Percentiles rank a stretch among this genome's conserved stretches.
Evolutionary conservation across 305 asterid genomes (phyloP).

Genomic region (Lippia alba): DNA sequence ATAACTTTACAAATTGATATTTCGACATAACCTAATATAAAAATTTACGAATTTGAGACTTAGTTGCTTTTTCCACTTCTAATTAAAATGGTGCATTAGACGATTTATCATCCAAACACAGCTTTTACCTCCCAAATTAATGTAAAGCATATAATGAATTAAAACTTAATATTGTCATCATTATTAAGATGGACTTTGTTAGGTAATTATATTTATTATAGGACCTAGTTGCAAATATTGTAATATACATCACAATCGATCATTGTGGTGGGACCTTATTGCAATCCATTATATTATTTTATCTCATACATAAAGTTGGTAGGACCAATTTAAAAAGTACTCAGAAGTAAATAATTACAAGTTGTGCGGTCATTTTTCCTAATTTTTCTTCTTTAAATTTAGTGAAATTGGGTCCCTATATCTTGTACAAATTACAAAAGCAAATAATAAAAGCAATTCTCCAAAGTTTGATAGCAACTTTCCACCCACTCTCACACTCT

Average conservation of each 20-base stretch:
- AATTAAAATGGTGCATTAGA: too few species aligned
- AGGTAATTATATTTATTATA: background rate
- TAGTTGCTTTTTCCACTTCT: too few species aligned
- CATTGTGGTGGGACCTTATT: conserved; percentile 44
- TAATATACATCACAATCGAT: conserved; percentile 35
- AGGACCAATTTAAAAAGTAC: conserved; percentile 31
- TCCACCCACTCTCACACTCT: conserved; percentile 45
- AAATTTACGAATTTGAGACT: too few species aligned
- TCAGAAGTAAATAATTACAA: conserved; percentile 31
- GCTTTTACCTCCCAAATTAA: background rate
- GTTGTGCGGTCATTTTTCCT: conserved; percentile 52
- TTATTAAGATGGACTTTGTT: background rate
- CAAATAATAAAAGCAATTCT: conserved; percentile 53
- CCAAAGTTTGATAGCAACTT: conserved; percentile 59
- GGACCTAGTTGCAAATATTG: background rate
- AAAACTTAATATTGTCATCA: conserved; percentile 1
- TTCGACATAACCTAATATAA: too few species aligned
- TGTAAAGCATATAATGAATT: background rate
- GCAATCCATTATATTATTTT: conserved; percentile 39
- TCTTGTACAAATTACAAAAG: conserved; percentile 38
- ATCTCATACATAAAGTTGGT: conserved; percentile 37
- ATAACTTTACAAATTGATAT: too few species aligned
- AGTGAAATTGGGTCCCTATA: conserved; percentile 45
- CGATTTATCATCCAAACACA: too few species aligned
- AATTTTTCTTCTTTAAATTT: conserved; percentile 32